These are phyloP conservation scores for Tilletia horrida DNA, from an alignment of 1,284 basidiomycete genomes.

Conservation along the genomic window DNA sequence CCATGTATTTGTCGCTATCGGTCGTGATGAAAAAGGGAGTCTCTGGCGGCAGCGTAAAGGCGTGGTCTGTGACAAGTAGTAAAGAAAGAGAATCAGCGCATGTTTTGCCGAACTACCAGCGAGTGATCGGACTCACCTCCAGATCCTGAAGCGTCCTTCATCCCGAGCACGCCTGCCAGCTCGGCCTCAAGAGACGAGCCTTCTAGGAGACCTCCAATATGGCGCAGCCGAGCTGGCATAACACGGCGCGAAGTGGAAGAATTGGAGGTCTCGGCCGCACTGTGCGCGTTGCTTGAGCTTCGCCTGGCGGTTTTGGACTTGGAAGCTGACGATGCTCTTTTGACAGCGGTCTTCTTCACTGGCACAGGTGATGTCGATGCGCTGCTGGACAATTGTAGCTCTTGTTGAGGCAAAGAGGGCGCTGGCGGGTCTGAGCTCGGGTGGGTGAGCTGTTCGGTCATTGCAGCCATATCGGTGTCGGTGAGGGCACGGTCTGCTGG, in stretches of 20 bases:
- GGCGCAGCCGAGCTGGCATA: conserved; percentile 1
- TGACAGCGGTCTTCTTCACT: no score
- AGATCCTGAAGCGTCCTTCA: neutral
- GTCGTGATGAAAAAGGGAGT: neutral
- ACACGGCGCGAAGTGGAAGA: neutral
- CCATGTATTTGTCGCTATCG: neutral
- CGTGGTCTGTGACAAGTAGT: neutral
- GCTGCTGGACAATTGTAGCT: no score
- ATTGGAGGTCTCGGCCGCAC: neutral
- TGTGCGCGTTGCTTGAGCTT: neutral
- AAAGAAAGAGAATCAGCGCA: neutral
- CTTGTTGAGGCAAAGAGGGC: no score
- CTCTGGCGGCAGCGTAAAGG: neutral
- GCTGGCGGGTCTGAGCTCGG: no score
- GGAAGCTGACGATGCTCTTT: no score
- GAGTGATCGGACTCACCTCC: neutral
- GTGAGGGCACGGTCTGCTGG: no score
- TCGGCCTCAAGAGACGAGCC: conserved; percentile 4
- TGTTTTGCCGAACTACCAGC: neutral
- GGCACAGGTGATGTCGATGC: no score
- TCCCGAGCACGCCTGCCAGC: neutral
- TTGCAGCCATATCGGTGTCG: no score
- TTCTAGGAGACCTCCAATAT: neutral
- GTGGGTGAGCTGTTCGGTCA: no score
- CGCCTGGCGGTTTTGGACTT: no score